Conservation (phyloP, 2,329 filamentous ascomycete species). For the Colletotrichum sp. region DNA sequence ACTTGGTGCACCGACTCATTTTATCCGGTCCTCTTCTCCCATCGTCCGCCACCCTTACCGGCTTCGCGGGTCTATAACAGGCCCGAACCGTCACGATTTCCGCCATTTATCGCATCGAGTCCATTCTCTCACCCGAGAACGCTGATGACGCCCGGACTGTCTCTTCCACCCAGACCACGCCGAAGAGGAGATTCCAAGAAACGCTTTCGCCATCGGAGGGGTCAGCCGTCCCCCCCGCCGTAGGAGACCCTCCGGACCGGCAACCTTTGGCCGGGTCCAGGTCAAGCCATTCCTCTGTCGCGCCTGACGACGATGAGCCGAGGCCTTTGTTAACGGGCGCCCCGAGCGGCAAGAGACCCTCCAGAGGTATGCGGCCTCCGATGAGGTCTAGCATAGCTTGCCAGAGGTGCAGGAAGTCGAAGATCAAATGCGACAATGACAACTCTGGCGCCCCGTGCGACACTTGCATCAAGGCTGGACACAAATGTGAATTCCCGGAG, state of each 20-base stretch:
- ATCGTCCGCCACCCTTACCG: constrained; percentile 14
- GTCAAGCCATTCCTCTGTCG: constrained; percentile 18
- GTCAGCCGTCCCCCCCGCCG: constrained; percentile 21
- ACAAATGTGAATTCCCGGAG: constrained; percentile 75
- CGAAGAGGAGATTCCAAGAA: constrained; percentile 41
- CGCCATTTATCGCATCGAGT: constrained; percentile 54
- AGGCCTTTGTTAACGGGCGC: not conserved
- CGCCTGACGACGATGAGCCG: constrained; percentile 30
- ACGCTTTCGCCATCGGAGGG: constrained; percentile 33
- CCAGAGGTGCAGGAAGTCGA: constrained; percentile 75
- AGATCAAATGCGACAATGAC: constrained; percentile 86
- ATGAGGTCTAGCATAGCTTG: constrained; percentile 85
- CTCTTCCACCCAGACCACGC: constrained; percentile 32
- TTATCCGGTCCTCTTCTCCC: not conserved
- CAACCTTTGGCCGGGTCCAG: constrained; percentile 25
- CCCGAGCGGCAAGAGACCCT: constrained; percentile 36
- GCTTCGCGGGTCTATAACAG: constrained; percentile 36
- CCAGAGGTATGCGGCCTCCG: constrained; percentile 49
- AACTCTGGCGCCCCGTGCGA: constrained; percentile 64
- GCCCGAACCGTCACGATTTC: constrained; percentile 53
- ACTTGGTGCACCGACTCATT: constrained; percentile 6
- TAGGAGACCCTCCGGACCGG: constrained; percentile 23
- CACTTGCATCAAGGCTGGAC: constrained; percentile 72
- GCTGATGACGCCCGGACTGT: constrained; percentile 37
- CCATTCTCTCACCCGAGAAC: constrained; percentile 52